These are phyloP conservation scores for Prunus mume DNA, from an alignment of 306 rosid genomes.

Conservation along the genomic window DNA sequence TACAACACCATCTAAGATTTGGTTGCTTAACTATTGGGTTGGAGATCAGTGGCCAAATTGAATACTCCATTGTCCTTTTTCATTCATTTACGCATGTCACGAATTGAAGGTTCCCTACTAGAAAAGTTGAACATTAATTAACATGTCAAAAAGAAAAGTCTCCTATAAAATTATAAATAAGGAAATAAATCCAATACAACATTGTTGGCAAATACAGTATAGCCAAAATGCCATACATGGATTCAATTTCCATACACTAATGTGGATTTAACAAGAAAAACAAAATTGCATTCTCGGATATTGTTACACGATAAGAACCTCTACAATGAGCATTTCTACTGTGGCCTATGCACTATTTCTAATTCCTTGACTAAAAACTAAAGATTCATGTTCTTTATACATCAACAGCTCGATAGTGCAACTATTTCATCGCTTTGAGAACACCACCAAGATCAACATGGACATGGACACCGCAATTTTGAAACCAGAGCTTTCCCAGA, in stretches of 20 bases:
- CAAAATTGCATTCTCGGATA: constrained; percentile 25
- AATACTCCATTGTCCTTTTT: too few species aligned
- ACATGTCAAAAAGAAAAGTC: too few species aligned
- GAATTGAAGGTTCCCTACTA: too few species aligned
- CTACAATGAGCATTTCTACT: constrained; percentile 33
- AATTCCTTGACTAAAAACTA: constrained; percentile 22
- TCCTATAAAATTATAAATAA: too few species aligned
- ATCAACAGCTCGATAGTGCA: constrained; percentile 17
- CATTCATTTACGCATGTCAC: too few species aligned
- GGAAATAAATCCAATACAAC: neutral
- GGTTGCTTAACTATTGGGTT: too few species aligned
- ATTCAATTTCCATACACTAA: neutral
- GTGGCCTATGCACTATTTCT: constrained; percentile 36
- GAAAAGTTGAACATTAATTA: too few species aligned
- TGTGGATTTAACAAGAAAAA: constrained; percentile 5
- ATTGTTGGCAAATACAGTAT: neutral
- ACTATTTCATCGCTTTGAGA: constrained; percentile 75
- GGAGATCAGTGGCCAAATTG: too few species aligned
- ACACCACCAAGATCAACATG: constrained; percentile 74
- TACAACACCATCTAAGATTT: too few species aligned
- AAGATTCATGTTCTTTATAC: constrained; percentile 19
- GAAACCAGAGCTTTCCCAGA: constrained; percentile 91
- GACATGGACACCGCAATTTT: constrained; percentile 81
- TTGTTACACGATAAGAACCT: constrained; percentile 27
- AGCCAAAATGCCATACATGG: neutral